Conservation (phyloP, 441 rosid genomes). For the Sinapis alba region DNA sequence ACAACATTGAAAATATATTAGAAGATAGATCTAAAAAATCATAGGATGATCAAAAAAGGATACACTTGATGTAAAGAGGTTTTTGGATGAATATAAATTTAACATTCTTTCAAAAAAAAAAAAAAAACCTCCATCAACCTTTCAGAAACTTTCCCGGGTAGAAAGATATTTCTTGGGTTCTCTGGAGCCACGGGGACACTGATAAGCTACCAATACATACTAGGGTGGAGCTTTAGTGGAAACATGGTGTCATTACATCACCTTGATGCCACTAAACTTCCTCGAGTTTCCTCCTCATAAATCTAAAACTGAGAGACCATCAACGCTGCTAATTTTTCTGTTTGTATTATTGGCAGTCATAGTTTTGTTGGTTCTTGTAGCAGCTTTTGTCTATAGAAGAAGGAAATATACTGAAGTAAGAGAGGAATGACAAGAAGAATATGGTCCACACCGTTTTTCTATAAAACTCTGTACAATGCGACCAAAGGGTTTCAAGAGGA, state of each 20-base stretch:
- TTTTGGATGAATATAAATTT: too few species aligned
- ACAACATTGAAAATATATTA: too few species aligned
- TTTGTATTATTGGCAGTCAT: background rate
- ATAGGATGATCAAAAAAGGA: too few species aligned
- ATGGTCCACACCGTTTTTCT: conserved; percentile 43
- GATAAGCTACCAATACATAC: conserved; percentile 47
- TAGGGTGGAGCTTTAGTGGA: conserved; percentile 66
- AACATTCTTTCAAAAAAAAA: too few species aligned
- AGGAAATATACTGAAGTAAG: conserved; percentile 41
- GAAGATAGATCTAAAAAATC: too few species aligned
- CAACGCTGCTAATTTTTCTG: background rate
- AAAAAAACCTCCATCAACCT: conserved; percentile 50
- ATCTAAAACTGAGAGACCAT: background rate
- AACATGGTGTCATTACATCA: conserved; percentile 36
- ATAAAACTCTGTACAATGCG: conserved; percentile 38
- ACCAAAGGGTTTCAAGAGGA: conserved; percentile 38
- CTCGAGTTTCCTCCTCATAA: conserved; percentile 38
- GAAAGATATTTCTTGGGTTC: conserved; percentile 55
- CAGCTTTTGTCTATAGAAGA: conserved; percentile 24
- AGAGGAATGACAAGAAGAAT: conserved; percentile 58
- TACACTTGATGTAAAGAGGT: too few species aligned
- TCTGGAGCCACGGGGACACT: conserved; percentile 53
- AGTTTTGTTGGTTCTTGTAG: conserved; percentile 16
- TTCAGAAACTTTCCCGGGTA: conserved; percentile 41
- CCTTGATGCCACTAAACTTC: conserved; percentile 42